Conservation (phyloP, 345 rosid species). For the Sisymbrium altissimum region DNA sequence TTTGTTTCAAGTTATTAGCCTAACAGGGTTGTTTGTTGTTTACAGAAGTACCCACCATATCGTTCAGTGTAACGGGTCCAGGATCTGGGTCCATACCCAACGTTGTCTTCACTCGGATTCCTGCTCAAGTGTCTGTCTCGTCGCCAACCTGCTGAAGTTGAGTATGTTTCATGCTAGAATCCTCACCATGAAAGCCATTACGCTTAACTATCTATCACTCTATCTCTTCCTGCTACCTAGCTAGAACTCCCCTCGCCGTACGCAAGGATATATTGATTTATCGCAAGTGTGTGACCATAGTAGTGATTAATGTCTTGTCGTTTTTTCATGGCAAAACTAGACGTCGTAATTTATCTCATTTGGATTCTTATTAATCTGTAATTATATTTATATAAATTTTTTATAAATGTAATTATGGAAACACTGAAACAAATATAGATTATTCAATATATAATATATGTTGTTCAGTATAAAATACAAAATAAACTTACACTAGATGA, state of each 20-base stretch:
- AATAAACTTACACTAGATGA: too few species aligned
- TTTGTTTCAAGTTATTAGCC: not conserved
- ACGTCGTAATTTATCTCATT: too few species aligned
- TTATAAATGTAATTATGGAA: too few species aligned
- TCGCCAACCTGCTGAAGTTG: not conserved
- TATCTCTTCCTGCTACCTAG: not conserved
- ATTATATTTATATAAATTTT: too few species aligned
- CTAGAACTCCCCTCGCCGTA: not conserved
- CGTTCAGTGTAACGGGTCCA: conserved; percentile 7
- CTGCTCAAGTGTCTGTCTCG: not conserved
- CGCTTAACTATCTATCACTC: not conserved
- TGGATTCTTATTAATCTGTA: too few species aligned
- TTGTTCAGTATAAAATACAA: too few species aligned
- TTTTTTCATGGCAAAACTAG: too few species aligned
- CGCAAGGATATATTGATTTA: too few species aligned
- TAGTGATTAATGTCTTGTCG: too few species aligned
- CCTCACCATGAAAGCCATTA: not conserved
- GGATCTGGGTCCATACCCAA: conserved; percentile 14
- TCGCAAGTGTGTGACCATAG: too few species aligned
- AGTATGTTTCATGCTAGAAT: not conserved
- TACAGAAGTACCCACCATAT: not conserved
- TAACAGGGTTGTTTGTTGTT: not conserved
- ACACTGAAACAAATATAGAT: too few species aligned
- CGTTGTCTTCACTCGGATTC: conserved; percentile 2
- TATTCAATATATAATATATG: too few species aligned